phyloP scores from a whole-genome alignment of 306 rosid species.

The Quercus variabilis region DNA sequence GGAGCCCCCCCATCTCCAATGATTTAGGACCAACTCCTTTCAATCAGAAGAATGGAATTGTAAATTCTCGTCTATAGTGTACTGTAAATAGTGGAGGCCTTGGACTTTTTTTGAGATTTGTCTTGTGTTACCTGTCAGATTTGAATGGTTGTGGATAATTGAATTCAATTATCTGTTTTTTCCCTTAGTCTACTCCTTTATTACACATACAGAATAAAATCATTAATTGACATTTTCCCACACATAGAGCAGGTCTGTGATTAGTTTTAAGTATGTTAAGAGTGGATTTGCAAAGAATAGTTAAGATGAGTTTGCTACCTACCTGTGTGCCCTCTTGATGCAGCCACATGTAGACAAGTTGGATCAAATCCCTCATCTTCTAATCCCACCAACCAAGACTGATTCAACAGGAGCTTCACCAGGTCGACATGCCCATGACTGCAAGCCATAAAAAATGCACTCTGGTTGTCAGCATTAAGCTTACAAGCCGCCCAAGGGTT shows the following conservation, averaged over 20 bases:
- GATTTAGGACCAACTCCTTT: background rate
- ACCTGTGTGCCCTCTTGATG: conserved; percentile 66
- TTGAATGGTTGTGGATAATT: too few relatives aligned
- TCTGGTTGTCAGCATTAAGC: conserved; percentile 33
- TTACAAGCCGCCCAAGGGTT: conserved; percentile 37
- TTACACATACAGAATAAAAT: too few relatives aligned
- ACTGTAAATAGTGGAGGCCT: too few relatives aligned
- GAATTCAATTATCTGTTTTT: too few relatives aligned
- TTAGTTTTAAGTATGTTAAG: too few relatives aligned
- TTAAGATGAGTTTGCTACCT: background rate
- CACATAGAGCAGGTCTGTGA: too few relatives aligned
- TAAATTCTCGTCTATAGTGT: too few relatives aligned
- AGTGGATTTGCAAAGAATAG: background rate
- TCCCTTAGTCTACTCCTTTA: too few relatives aligned
- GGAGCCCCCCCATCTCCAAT: too few relatives aligned
- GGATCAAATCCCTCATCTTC: conserved; percentile 41
- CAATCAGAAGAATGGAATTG: too few relatives aligned
- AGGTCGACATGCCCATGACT: conserved; percentile 51
- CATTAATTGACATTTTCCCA: background rate
- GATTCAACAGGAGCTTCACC: conserved; percentile 44
- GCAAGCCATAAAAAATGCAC: conserved; percentile 50
- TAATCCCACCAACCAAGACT: conserved; percentile 23
- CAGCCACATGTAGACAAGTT: conserved; percentile 45
- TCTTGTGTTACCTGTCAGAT: too few relatives aligned
- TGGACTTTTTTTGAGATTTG: too few relatives aligned